These are phyloP conservation scores for Ceratocystis cubensis DNA, from an alignment of 2,329 filamentous ascomycete species.

Conservation along the genomic window DNA sequence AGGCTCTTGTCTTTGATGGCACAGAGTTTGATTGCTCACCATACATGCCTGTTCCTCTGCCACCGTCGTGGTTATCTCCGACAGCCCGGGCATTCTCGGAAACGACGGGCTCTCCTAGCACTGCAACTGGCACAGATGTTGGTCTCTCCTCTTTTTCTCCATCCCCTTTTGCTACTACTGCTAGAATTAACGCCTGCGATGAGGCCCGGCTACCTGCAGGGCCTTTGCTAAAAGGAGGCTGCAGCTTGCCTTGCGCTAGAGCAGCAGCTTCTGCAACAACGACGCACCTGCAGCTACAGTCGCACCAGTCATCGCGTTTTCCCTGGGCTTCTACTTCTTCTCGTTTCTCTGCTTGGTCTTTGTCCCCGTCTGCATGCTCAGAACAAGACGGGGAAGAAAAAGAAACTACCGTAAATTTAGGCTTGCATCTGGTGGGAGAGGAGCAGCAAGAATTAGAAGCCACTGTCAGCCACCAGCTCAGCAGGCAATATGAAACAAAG, in stretches of 20 bases:
- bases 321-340: slow-evolving; percentile 9
- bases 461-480: not conserved
- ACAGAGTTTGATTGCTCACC: not conserved
- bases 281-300: not conserved
- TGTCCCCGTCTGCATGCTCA: slow-evolving; percentile 6
- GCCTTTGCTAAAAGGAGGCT: slow-evolving; percentile 4
- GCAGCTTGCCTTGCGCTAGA: slow-evolving; percentile 3
- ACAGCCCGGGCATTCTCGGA: not conserved
- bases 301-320: slow-evolving; percentile 6
- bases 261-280: slow-evolving; percentile 5
- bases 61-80: not conserved
- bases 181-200: not conserved
- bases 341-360: slow-evolving; percentile 7
- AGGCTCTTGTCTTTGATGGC: not conserved
- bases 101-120: not conserved
- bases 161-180: not conserved
- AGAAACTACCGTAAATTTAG: not conserved
- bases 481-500: slow-evolving; percentile 3
- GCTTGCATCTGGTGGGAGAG: not conserved
- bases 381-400: not conserved
- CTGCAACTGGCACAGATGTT: not conserved
- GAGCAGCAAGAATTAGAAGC: not conserved
- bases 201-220: slow-evolving; percentile 2
- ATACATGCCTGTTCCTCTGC: not conserved
- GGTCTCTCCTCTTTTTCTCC: too few species aligned